phyloP scores from a whole-genome alignment of 2,329 filamentous ascomycete species.

The Pleomassaria siparia region DNA sequence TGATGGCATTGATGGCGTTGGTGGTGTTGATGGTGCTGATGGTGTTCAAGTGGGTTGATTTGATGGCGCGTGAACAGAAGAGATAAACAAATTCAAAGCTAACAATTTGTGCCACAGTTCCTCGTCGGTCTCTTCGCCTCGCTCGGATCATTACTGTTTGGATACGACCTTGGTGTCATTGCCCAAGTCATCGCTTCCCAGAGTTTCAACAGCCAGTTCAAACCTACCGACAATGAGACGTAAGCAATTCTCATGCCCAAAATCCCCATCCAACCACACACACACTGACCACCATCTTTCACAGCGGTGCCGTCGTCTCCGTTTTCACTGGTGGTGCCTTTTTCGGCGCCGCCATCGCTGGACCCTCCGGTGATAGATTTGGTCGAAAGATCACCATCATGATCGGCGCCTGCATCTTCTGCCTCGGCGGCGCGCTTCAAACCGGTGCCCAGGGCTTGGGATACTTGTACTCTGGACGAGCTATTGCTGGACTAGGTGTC shows the following conservation, averaged over 20 bases:
- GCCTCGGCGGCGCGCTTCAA: constrained; percentile 71
- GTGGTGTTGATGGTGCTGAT: too few species aligned
- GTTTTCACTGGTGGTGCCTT: constrained; percentile 78
- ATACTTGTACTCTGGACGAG: constrained; percentile 71
- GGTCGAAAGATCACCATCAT: constrained; percentile 73
- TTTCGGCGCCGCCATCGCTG: constrained; percentile 66
- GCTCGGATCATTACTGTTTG: constrained; percentile 59
- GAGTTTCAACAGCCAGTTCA: constrained; percentile 47
- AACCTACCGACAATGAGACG: constrained; percentile 42
- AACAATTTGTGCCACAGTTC: constrained; percentile 46
- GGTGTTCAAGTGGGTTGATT: too few species aligned
- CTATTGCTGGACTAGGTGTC: constrained; percentile 66
- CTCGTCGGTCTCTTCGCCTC: constrained; percentile 61
- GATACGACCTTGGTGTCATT: constrained; percentile 63
- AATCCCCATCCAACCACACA: not conserved
- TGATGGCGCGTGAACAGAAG: too few species aligned
- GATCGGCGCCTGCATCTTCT: constrained; percentile 70
- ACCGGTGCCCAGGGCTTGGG: constrained; percentile 63
- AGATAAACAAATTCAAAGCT: too few species aligned
- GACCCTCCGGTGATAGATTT: constrained; percentile 62
- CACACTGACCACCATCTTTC: not conserved
- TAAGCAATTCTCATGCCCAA: constrained; percentile 3
- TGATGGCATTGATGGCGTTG: not conserved
- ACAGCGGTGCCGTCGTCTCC: constrained; percentile 70
- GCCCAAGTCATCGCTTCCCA: constrained; percentile 55